Evolutionary conservation across 1,139 yeast genomes (phyloP), one percentile per base, ranked within the genome.

Genomic region (Blastobotrys serpentis): DNA sequence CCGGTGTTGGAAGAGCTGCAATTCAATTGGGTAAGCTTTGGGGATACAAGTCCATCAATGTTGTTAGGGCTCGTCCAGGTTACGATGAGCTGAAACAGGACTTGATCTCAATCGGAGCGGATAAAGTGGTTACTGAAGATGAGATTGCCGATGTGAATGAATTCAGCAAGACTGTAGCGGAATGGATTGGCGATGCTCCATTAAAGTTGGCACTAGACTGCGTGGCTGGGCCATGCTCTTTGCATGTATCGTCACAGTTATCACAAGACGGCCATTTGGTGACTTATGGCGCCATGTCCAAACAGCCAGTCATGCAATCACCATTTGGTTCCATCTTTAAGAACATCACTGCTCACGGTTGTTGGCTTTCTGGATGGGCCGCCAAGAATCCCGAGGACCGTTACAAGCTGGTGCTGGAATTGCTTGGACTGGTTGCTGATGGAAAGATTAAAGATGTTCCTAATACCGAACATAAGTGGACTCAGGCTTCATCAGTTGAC

Each of bases 201-300:
- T 76, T 90, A 60, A 82, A 80, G 65, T 74, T 92, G 49, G 98
- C 88, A 1, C 74, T 92, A 55, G 92, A 92, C 68, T 86, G 96
- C 62, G 94, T 92, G 39, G 97, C 98, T 45, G 98, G 98, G 23
- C 77, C 84, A 56, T 83, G 88, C 33, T 79, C 89, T 33, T 75
- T 95, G 1, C 82, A 84, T 39, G 73, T 92, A 57, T 92, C 96
- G 6, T 77, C 96, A 57, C 90, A 88, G 63, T 76, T 92, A 53
- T 63, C 69, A 17, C 76, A 79, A 53, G 86, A 89, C 29, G 81
- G 81, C 1, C 74, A 85, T 54, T 74, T 92, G 75, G 80, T 86
- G 60, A 88, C 98, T 0, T 92, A 92, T 64, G 98, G 98, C 21
- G 98, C 96, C 43, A 92, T 92, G 98, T 86, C 97, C 3, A 82